Conservation (phyloP, 371 early-diverging fungal genomes). For the Mortierella sp. region DNA sequence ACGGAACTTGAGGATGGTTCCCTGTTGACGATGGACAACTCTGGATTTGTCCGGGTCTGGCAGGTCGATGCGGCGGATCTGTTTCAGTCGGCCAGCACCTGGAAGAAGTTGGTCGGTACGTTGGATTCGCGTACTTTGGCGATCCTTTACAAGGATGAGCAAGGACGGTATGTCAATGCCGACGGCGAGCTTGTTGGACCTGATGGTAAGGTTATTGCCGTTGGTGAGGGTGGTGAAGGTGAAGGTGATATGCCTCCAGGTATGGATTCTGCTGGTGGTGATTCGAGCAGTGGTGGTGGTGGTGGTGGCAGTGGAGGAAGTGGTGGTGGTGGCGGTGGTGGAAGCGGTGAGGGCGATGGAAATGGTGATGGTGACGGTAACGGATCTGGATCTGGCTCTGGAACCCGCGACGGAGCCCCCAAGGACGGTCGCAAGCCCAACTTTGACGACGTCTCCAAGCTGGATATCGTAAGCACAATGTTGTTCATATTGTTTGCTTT, state of each 20-base stretch:
- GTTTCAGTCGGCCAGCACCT: slow-evolving; percentile 73
- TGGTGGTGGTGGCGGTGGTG: slow-evolving; percentile 60
- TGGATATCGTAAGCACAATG: slow-evolving; percentile 76
- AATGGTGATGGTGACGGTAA: slow-evolving; percentile 50
- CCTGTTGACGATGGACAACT: slow-evolving; percentile 76
- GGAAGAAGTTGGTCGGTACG: slow-evolving; percentile 81
- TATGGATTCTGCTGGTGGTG: slow-evolving; percentile 25
- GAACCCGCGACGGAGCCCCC: slow-evolving; percentile 56
- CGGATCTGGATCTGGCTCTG: slow-evolving; percentile 61
- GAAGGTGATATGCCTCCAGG: slow-evolving; percentile 36
- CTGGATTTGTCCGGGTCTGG: slow-evolving; percentile 78
- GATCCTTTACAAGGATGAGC: slow-evolving; percentile 74
- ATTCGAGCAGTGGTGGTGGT: slow-evolving; percentile 32
- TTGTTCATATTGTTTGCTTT: too few species aligned
- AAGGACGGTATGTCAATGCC: slow-evolving; percentile 56
- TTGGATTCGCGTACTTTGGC: slow-evolving; percentile 73
- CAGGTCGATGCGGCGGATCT: slow-evolving; percentile 72
- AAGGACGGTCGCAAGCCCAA: slow-evolving; percentile 75
- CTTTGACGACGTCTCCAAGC: slow-evolving; percentile 74
- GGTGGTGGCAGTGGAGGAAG: slow-evolving; percentile 59
- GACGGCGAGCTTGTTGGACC: slow-evolving; percentile 47
- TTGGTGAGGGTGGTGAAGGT: slow-evolving; percentile 20
- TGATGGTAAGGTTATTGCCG: slow-evolving; percentile 34
- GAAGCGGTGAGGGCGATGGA: slow-evolving; percentile 54
- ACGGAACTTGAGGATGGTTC: slow-evolving; percentile 76